Percentiles rank a stretch among this genome's conserved stretches.
Evolutionary conservation across 768 basidiomycete genomes (phyloP).

Genomic region (Chiua virens): DNA sequence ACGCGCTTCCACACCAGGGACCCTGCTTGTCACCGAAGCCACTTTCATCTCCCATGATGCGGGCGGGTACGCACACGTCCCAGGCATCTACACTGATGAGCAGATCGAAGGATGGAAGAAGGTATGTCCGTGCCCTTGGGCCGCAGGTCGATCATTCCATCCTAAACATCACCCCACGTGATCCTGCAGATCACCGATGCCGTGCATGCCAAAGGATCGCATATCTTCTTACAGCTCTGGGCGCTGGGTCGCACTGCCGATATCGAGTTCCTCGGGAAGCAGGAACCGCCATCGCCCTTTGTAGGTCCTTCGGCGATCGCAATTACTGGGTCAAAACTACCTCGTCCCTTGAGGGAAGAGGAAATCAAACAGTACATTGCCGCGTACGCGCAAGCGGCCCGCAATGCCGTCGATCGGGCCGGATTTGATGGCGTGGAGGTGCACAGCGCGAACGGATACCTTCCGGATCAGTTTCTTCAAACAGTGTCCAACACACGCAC

Average conservation of each 20-base stretch:
- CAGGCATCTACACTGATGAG: constrained; percentile 30
- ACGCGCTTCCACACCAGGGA: constrained; percentile 47
- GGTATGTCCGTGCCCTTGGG: constrained; percentile 17
- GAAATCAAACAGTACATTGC: constrained; percentile 36
- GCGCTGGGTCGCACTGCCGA: constrained; percentile 53
- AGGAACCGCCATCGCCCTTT: constrained; percentile 33
- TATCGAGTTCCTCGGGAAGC: constrained; percentile 34
- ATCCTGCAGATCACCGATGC: constrained; percentile 49
- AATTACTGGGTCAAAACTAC: constrained; percentile 13
- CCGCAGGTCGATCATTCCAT: no score
- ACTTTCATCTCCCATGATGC: constrained; percentile 51
- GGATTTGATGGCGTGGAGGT: constrained; percentile 50
- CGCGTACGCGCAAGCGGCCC: constrained; percentile 30
- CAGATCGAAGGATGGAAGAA: constrained; percentile 54
- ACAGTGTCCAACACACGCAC: constrained; percentile 37
- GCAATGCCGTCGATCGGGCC: constrained; percentile 34
- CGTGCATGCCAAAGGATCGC: constrained; percentile 52
- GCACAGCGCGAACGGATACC: constrained; percentile 43
- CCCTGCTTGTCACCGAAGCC: constrained; percentile 50
- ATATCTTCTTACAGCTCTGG: constrained; percentile 48
- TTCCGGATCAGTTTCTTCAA: constrained; percentile 55
- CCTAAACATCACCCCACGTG: background rate
- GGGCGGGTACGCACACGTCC: constrained; percentile 43
- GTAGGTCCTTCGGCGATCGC: constrained; percentile 35
- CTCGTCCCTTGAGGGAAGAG: constrained; percentile 16